These are phyloP conservation scores for Alternaria gaisen DNA, from an alignment of 2,329 filamentous ascomycete species.

Conservation along the genomic window DNA sequence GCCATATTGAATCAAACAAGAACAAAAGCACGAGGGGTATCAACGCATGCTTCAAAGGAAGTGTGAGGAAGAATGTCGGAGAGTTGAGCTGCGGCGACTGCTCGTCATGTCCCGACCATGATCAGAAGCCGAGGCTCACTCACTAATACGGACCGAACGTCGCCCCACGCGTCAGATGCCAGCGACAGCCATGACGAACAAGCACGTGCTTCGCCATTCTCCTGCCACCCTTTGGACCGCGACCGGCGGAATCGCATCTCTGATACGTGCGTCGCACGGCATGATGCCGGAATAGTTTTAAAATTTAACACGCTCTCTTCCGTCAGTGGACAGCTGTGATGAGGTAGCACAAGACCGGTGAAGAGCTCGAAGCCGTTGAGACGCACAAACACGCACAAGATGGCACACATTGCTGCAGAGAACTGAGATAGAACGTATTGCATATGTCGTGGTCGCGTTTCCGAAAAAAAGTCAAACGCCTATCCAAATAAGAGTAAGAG, in stretches of 20 bases:
- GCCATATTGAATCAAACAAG: conserved; percentile 59
- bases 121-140: conserved; percentile 34
- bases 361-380: conserved; percentile 5
- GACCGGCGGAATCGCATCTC: not conserved
- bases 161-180: conserved; percentile 16
- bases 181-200: conserved; percentile 2
- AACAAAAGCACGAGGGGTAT: conserved; percentile 27
- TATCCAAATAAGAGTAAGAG: not conserved
- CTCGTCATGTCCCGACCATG: conserved; percentile 4
- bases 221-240: not conserved
- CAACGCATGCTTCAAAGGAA: conserved; percentile 31
- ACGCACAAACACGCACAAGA: not conserved
- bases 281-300: not conserved
- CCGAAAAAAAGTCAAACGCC: not conserved
- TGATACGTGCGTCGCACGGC: not conserved
- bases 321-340: not conserved
- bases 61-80: not conserved
- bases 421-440: not conserved
- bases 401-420: not conserved
- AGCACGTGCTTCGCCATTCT: not conserved
- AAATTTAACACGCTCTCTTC: not conserved
- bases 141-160: conserved; percentile 19
- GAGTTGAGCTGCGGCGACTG: conserved; percentile 3
- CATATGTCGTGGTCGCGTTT: not conserved
- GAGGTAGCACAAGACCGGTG: conserved; percentile 5